Evolutionary conservation across 371 early-diverging fungal species (phyloP).

Genomic region (Nematocida parisii): DNA sequence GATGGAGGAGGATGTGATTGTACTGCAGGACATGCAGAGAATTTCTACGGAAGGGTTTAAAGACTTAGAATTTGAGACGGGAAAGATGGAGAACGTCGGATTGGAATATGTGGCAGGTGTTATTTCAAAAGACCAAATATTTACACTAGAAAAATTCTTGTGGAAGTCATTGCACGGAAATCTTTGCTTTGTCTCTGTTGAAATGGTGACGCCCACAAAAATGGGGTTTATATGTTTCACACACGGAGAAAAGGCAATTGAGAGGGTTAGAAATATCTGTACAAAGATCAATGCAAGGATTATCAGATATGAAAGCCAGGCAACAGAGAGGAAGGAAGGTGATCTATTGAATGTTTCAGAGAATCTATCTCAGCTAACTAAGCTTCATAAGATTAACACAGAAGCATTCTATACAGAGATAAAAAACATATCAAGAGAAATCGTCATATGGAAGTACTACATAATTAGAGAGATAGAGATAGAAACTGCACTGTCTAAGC

Average conservation of each 20-base stretch:
- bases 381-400: conserved; percentile 58
- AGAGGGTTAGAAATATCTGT: conserved; percentile 63
- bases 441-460: conserved; percentile 61
- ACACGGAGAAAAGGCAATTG: conserved; percentile 63
- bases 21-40: conserved; percentile 64
- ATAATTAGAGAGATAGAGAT: conserved; percentile 67
- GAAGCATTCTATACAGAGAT: conserved; percentile 57
- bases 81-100: conserved; percentile 18
- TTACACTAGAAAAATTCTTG: conserved; percentile 64
- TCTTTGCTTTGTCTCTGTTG: conserved; percentile 58
- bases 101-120: conserved; percentile 67
- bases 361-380: conserved; percentile 60
- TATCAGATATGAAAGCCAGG: conserved; percentile 28
- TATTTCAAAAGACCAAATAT: conserved; percentile 63
- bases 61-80: conserved; percentile 41
- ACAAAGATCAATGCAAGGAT: conserved; percentile 64
- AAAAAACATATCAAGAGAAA: conserved; percentile 43
- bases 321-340: conserved; percentile 50
- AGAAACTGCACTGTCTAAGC: conserved; percentile 63
- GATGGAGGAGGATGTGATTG: conserved; percentile 61
- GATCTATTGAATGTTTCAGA: conserved; percentile 54
- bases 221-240: conserved; percentile 68
- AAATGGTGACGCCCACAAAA: conserved; percentile 34
- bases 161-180: conserved; percentile 66
- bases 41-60: conserved; percentile 52